phyloP scores from a whole-genome alignment of 192 early-diverging fungal species.

The Linnemannia zychae region DNA sequence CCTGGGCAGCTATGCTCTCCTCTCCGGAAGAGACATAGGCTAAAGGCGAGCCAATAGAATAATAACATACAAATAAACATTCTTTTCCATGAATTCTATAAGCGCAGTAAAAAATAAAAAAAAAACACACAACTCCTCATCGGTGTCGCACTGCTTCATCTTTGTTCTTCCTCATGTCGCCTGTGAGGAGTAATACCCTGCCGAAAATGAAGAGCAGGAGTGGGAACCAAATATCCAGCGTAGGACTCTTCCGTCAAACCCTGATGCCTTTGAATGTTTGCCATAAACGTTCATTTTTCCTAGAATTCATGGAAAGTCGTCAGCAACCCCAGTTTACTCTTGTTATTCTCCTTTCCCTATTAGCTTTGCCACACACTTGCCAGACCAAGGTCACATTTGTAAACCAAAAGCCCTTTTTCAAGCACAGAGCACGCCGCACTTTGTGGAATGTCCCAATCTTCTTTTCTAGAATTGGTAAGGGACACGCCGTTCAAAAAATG shows the following conservation, averaged over 20 bases:
- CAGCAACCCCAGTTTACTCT: too few species aligned
- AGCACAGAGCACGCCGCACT: background rate
- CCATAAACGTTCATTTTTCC: too few species aligned
- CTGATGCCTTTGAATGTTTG: too few species aligned
- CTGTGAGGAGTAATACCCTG: conserved; percentile 50
- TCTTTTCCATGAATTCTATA: background rate
- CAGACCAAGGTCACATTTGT: too few species aligned
- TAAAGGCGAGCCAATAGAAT: too few species aligned
- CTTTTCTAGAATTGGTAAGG: background rate
- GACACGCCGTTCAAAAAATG: background rate
- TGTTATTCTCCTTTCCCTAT: too few species aligned
- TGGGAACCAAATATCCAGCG: conserved; percentile 63
- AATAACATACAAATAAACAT: too few species aligned
- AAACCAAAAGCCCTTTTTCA: background rate
- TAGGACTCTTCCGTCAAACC: conserved; percentile 60
- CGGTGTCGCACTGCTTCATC: conserved; percentile 51
- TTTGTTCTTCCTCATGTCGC: conserved; percentile 68
- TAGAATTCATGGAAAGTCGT: too few species aligned
- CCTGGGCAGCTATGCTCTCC: too few species aligned
- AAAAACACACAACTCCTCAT: background rate
- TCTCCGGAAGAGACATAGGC: too few species aligned
- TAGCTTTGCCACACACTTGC: too few species aligned
- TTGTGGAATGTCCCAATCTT: background rate
- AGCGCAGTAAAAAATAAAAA: too few species aligned
- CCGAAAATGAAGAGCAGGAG: conserved; percentile 60